A percentile compares a stretch with the other conserved stretches of the same genome.
Evolutionary conservation across 805 yeast genomes (phyloP).

Genomic region (Sugiyamaella floridensis): DNA sequence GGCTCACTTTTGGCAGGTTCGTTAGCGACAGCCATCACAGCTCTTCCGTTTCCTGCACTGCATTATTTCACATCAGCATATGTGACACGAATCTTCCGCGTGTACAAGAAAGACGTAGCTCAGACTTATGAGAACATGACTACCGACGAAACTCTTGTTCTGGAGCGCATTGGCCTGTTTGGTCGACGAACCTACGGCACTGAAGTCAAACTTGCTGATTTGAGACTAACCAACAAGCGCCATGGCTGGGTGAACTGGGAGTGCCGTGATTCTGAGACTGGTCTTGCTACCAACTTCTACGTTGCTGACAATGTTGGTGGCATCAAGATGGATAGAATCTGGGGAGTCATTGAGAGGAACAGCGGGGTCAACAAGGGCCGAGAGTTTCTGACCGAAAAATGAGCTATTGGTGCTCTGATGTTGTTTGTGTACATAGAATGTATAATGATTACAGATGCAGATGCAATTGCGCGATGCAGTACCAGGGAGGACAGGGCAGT

Average conservation of each 20-base stretch:
- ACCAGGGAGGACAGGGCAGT: neutral
- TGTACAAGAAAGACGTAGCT: slow-evolving; percentile 53
- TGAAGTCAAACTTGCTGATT: slow-evolving; percentile 44
- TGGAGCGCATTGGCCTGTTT: slow-evolving; percentile 60
- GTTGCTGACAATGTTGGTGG: slow-evolving; percentile 75
- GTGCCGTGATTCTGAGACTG: slow-evolving; percentile 26
- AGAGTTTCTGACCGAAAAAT: slow-evolving; percentile 23
- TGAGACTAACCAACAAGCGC: slow-evolving; percentile 38
- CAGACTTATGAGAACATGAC: slow-evolving; percentile 60
- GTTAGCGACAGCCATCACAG: slow-evolving; percentile 37
- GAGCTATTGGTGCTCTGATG: neutral
- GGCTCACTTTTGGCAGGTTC: slow-evolving; percentile 41
- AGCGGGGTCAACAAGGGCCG: slow-evolving; percentile 66
- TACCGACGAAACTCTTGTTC: slow-evolving; percentile 54
- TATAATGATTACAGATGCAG: neutral
- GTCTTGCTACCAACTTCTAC: slow-evolving; percentile 39
- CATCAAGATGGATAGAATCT: slow-evolving; percentile 70
- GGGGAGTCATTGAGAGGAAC: slow-evolving; percentile 74
- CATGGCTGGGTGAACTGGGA: slow-evolving; percentile 46
- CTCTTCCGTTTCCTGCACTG: slow-evolving; percentile 48
- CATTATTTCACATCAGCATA: slow-evolving; percentile 54
- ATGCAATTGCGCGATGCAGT: neutral
- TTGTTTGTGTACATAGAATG: neutral
- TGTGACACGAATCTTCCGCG: slow-evolving; percentile 63
- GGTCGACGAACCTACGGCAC: slow-evolving; percentile 63